These are phyloP conservation scores for Podila minutissima DNA, from an alignment of 192 early-diverging fungal species.

Conservation along the genomic window DNA sequence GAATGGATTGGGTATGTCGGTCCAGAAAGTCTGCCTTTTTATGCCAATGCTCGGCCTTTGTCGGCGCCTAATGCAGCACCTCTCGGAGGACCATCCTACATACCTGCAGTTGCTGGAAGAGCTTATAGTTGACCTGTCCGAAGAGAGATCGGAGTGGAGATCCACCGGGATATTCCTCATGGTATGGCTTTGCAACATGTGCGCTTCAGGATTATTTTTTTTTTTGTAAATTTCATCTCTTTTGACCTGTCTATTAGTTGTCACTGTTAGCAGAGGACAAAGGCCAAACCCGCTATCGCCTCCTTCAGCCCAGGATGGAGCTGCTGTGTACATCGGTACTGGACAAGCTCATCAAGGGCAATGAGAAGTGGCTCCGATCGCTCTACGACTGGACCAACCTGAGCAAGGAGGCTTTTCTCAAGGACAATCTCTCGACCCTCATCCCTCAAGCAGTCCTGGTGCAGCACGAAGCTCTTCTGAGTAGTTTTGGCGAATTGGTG, in stretches of 20 bases:
- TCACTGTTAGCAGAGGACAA: constrained; percentile 25
- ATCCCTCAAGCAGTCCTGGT: constrained; percentile 30
- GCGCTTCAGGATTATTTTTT: no score
- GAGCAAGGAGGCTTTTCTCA: constrained; percentile 15
- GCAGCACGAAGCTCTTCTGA: constrained; percentile 10
- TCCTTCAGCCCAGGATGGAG: constrained; percentile 21
- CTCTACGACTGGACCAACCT: constrained; percentile 23
- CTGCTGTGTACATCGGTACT: constrained; percentile 18
- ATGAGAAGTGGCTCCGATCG: constrained; percentile 19
- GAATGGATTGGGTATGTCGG: neutral
- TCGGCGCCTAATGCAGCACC: constrained; percentile 15
- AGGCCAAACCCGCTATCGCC: constrained; percentile 1
- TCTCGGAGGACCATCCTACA: constrained; percentile 30
- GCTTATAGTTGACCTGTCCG: constrained; percentile 25
- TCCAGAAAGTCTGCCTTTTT: neutral
- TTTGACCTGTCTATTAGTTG: constrained; percentile 4
- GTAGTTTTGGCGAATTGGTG: constrained; percentile 10
- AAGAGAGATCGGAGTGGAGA: neutral
- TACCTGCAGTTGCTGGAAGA: constrained; percentile 16
- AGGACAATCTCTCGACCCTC: constrained; percentile 13
- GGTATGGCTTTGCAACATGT: constrained; percentile 4
- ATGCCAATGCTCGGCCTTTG: constrained; percentile 9
- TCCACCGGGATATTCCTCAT: constrained; percentile 3
- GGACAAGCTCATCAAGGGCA: constrained; percentile 9
- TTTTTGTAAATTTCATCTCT: neutral